phyloP scores from a whole-genome alignment of 2,329 filamentous ascomycete genomes.

The Elsinoe fawcettii region DNA sequence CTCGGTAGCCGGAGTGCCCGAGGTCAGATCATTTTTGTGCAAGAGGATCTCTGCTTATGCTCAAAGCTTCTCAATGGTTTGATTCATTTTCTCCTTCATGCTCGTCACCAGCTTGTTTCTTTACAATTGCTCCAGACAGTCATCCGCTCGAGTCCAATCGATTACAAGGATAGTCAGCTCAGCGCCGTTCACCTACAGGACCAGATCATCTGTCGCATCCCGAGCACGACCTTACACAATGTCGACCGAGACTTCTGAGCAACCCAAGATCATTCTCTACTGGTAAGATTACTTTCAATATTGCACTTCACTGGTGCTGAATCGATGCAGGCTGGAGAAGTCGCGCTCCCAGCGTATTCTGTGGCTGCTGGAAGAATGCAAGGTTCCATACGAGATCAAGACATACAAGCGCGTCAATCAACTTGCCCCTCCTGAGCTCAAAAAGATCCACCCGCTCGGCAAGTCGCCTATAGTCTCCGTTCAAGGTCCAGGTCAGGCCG shows the following conservation, averaged over 20 bases:
- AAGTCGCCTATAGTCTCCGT: conserved; percentile 76
- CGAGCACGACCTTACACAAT: conserved; percentile 8
- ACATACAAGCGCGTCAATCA: conserved; percentile 64
- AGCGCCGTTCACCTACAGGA: neutral
- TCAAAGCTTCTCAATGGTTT: neutral
- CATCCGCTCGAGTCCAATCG: neutral
- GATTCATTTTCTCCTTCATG: neutral
- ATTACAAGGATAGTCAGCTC: neutral
- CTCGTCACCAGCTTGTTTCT: neutral
- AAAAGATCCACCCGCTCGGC: conserved; percentile 73
- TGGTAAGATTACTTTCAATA: conserved; percentile 41
- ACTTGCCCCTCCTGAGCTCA: conserved; percentile 68
- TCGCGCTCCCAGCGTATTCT: conserved; percentile 77
- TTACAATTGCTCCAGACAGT: neutral
- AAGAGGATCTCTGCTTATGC: neutral
- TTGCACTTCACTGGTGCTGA: neutral
- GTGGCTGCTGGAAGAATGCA: conserved; percentile 79
- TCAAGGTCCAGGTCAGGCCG: conserved; percentile 37
- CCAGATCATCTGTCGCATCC: neutral
- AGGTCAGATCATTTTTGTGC: neutral
- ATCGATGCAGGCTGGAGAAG: conserved; percentile 61
- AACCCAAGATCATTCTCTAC: conserved; percentile 55
- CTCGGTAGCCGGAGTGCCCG: conserved; percentile 3
- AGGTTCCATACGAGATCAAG: conserved; percentile 70
- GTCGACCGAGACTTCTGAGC: conserved; percentile 17